Percentiles rank a stretch among this genome's conserved stretches.
phyloP scores from a whole-genome alignment of 2,329 filamentous ascomycete species.

The Diaporthe velutina region DNA sequence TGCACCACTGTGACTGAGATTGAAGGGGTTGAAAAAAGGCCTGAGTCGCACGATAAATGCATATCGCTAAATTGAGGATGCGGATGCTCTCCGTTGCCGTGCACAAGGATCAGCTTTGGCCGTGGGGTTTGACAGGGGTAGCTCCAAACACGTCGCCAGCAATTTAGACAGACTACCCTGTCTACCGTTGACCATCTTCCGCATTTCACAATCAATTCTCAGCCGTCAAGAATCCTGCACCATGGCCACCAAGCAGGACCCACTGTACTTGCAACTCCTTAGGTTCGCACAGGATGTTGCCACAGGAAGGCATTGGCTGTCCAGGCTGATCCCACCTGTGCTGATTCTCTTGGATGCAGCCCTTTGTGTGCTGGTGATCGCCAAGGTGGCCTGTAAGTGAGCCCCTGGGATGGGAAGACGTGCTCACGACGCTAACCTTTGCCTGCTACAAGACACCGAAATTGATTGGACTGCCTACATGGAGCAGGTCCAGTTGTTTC shows the following conservation, averaged over 20 bases:
- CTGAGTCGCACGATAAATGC: background rate
- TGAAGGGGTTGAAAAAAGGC: background rate
- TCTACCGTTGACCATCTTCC: background rate
- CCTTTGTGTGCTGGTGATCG: constrained; percentile 81
- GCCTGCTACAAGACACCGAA: constrained; percentile 79
- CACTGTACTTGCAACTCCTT: constrained; percentile 45
- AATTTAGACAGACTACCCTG: background rate
- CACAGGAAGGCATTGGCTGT: constrained; percentile 63
- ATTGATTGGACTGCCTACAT: constrained; percentile 99
- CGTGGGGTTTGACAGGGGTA: constrained; percentile 21
- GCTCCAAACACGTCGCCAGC: constrained; percentile 36
- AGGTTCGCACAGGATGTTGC: constrained; percentile 57
- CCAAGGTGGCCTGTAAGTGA: constrained; percentile 83
- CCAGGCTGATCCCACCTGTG: constrained; percentile 66
- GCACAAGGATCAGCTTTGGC: background rate
- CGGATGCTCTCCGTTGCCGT: too few species aligned
- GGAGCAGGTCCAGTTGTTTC: constrained; percentile 86
- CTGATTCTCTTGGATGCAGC: constrained; percentile 78
- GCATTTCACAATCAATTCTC: background rate
- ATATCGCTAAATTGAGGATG: background rate
- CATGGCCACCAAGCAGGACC: constrained; percentile 37
- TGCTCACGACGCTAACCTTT: background rate
- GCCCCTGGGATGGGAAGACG: background rate
- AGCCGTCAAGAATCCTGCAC: background rate
- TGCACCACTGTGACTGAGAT: background rate